Evolutionary conservation across 805 yeast genomes (phyloP).

Genomic region (Tetrapisispora phaffii): DNA sequence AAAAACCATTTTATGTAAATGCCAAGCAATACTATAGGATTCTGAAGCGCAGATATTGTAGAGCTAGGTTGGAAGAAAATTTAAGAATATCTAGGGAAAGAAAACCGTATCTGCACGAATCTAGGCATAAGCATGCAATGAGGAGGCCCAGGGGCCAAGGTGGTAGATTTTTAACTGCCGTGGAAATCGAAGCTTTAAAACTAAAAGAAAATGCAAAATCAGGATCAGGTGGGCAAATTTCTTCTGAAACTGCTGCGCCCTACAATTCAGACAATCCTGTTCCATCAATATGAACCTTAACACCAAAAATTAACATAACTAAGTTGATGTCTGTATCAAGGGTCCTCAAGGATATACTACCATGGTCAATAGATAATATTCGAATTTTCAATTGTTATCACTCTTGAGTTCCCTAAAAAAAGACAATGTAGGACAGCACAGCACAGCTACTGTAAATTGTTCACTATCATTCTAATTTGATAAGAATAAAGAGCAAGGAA

Average conservation of each 20-base stretch:
- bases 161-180: constrained; percentile 92
- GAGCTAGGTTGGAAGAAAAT: constrained; percentile 86
- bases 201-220: constrained; percentile 15
- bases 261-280: neutral
- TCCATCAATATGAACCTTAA: neutral
- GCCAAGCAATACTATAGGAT: constrained; percentile 97
- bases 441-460: no score
- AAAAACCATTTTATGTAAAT: constrained; percentile 90
- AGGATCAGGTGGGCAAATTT: neutral
- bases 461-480: no score
- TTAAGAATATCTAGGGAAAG: constrained; percentile 82
- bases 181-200: constrained; percentile 58
- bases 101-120: constrained; percentile 82
- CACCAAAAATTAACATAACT: no score
- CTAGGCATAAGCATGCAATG: constrained; percentile 98
- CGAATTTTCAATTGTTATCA: no score
- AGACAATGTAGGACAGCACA: no score
- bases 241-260: neutral
- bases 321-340: no score
- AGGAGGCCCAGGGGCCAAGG: constrained; percentile 98
- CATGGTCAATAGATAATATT: no score
- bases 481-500: no score
- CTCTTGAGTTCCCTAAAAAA: no score
- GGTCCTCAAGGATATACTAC: no score
- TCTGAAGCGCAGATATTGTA: constrained; percentile 81